A percentile compares a stretch with the other conserved stretches of the same genome.
Conservation (phyloP, 2,329 filamentous ascomycete species). For the Knoxdaviesia capensis region DNA sequence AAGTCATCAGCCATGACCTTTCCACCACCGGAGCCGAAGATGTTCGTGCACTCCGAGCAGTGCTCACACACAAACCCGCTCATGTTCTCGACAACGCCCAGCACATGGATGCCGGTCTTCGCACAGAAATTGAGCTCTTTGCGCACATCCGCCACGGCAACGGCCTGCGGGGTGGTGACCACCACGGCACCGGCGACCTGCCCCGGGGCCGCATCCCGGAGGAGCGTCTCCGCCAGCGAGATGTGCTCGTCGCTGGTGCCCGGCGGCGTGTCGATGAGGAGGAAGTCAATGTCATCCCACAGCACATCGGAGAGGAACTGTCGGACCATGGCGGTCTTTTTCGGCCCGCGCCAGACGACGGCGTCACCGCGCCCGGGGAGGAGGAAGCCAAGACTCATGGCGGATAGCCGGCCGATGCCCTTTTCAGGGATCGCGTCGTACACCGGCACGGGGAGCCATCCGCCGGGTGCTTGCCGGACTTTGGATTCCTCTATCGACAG, state of each 20-base stretch:
- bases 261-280: conserved; percentile 89
- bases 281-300: conserved; percentile 75
- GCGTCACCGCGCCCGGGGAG: conserved; percentile 68
- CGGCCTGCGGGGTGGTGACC: conserved; percentile 88
- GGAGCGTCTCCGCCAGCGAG: conserved; percentile 70
- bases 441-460: conserved; percentile 79
- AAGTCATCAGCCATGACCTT: conserved; percentile 79
- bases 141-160: conserved; percentile 80
- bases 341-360: conserved; percentile 92
- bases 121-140: conserved; percentile 88
- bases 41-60: conserved; percentile 71
- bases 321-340: conserved; percentile 97
- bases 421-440: conserved; percentile 36
- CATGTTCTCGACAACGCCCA: conserved; percentile 97
- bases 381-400: conserved; percentile 88
- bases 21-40: conserved; percentile 84
- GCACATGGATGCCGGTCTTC: conserved; percentile 59
- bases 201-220: conserved; percentile 38
- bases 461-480: conserved; percentile 76
- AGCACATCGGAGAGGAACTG: conserved; percentile 86
- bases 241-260: conserved; percentile 97
- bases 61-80: conserved; percentile 69
- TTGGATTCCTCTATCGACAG: conserved; percentile 77
- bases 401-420: conserved; percentile 45
- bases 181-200: conserved; percentile 77